Evolutionary conservation across 2,329 filamentous ascomycete genomes (phyloP).

Genomic region (Cercospora sp.): DNA sequence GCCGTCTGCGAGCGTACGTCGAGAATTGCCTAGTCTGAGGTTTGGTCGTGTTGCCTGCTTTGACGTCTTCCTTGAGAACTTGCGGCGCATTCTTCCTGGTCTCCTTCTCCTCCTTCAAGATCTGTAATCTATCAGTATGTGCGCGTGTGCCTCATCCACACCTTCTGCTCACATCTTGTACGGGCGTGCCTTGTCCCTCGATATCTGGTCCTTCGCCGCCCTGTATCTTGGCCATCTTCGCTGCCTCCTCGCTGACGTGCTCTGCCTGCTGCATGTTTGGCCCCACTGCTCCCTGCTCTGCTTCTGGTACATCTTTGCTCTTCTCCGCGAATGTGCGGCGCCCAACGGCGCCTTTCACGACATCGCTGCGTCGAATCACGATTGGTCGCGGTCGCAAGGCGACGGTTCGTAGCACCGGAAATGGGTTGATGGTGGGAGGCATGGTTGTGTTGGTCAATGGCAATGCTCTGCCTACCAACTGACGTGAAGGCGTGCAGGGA

Average conservation of each 20-base stretch:
- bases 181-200: slow-evolving; percentile 61
- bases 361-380: slow-evolving; percentile 23
- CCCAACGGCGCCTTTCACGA: slow-evolving; percentile 25
- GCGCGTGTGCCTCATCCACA: not conserved
- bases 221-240: slow-evolving; percentile 58
- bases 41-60: slow-evolving; percentile 39
- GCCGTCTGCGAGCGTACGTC: slow-evolving; percentile 49
- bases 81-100: slow-evolving; percentile 64
- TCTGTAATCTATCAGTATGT: slow-evolving; percentile 44
- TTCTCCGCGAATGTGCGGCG: slow-evolving; percentile 34
- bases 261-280: slow-evolving; percentile 57
- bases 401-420: slow-evolving; percentile 27
- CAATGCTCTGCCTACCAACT: not conserved
- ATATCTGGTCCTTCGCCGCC: slow-evolving; percentile 61
- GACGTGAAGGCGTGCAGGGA: slow-evolving; percentile 5
- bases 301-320: slow-evolving; percentile 34
- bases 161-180: slow-evolving; percentile 58
- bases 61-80: slow-evolving; percentile 63
- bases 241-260: slow-evolving; percentile 66
- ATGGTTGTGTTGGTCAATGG: slow-evolving; percentile 19
- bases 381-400: slow-evolving; percentile 27
- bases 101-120: slow-evolving; percentile 63
- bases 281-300: slow-evolving; percentile 39
- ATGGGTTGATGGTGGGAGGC: slow-evolving; percentile 24
- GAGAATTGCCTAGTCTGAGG: slow-evolving; percentile 56